Evolutionary conservation across 140 eudicot species (phyloP).

Genomic region (Flaveria floridana): DNA sequence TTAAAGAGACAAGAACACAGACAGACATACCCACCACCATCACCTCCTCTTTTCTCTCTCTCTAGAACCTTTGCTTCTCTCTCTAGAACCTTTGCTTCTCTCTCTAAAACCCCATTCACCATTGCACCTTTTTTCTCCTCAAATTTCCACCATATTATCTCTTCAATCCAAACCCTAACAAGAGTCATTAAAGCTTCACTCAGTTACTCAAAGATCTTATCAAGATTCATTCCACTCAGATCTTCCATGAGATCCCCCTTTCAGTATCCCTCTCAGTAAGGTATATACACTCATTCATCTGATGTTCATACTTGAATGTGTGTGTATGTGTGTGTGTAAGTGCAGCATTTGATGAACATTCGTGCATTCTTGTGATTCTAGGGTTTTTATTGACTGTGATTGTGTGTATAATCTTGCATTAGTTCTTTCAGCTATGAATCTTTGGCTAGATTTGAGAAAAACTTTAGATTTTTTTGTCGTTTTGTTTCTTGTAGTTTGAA

Average conservation of each 20-base stretch:
- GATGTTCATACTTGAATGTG: constrained; percentile 16
- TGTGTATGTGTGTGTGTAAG: background rate
- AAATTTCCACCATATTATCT: constrained; percentile 8
- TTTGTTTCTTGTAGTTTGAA: constrained; percentile 5
- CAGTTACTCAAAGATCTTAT: constrained; percentile 4
- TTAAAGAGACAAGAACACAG: constrained; percentile 31
- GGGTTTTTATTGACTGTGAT: constrained; percentile 24
- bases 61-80: constrained; percentile 34
- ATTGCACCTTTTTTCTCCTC: constrained; percentile 25
- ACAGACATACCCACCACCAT: constrained; percentile 31
- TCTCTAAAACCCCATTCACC: constrained; percentile 33
- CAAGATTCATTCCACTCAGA: constrained; percentile 26
- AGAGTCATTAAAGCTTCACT: background rate
- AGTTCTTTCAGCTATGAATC: constrained; percentile 9
- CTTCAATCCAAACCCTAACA: constrained; percentile 27
- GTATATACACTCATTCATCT: constrained; percentile 34
- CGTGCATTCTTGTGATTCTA: constrained; percentile 28
- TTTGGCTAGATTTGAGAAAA: background rate
- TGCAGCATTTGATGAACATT: constrained; percentile 13
- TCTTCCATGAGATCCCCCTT: constrained; percentile 28
- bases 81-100: constrained; percentile 40
- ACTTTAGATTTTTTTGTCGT: background rate
- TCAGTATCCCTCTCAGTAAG: constrained; percentile 25
- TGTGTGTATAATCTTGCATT: background rate
- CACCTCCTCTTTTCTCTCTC: constrained; percentile 18